Percentiles rank a stretch among this genome's conserved stretches.
Evolutionary conservation across 208 protist species (phyloP).

Genomic region (Trichomonas tenax): DNA sequence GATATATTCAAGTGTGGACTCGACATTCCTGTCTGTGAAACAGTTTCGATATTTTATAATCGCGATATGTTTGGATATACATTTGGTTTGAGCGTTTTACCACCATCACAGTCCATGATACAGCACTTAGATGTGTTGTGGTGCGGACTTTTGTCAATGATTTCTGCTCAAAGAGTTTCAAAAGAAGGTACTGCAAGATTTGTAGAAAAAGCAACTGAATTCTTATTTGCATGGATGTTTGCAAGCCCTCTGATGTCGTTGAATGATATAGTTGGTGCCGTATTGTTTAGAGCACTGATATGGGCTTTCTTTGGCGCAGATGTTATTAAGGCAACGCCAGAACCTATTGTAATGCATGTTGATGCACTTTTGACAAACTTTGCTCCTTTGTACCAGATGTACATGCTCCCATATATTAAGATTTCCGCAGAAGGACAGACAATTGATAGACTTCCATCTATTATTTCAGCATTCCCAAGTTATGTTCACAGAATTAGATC

Average conservation of each 20-base stretch:
- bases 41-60: not conserved
- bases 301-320: not conserved
- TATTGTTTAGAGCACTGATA: not conserved
- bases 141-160: not conserved
- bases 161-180: not conserved
- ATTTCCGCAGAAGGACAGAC: not conserved
- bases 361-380: not conserved
- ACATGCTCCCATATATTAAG: not conserved
- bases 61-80: not conserved
- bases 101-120: not conserved
- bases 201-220: not conserved
- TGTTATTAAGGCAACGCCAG: not conserved
- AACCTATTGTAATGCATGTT: not conserved
- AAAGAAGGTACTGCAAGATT: not conserved
- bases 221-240: not conserved
- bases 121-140: not conserved
- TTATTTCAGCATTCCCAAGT: not conserved
- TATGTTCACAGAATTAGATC: not conserved
- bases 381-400: not conserved
- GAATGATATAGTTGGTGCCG: not conserved
- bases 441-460: not conserved
- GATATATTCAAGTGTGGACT: not conserved
- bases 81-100: not conserved
- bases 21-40: not conserved
- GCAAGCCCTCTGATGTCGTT: not conserved